phyloP scores from a whole-genome alignment of 2,329 filamentous ascomycete genomes.

The Fusarium beomiforme region DNA sequence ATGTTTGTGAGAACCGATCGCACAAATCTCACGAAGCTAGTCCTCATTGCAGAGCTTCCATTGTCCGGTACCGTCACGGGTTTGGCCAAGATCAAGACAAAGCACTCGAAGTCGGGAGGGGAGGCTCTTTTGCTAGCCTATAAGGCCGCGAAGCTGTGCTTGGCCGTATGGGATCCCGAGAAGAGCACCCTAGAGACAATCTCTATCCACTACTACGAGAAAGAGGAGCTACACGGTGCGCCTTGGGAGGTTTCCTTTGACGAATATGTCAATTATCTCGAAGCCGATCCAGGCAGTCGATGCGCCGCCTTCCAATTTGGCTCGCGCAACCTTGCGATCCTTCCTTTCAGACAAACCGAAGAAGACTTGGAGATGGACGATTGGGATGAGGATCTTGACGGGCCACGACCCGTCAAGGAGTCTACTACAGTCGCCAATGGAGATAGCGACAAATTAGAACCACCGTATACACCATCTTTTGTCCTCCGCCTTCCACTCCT shows the following conservation, averaged over 20 bases:
- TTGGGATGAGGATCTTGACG: constrained; percentile 85
- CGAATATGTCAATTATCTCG: constrained; percentile 82
- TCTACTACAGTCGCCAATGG: constrained; percentile 48
- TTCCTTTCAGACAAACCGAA: constrained; percentile 88
- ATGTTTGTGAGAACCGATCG: constrained; percentile 70
- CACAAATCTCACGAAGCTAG: constrained; percentile 77
- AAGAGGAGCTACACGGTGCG: constrained; percentile 84
- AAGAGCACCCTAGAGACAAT: constrained; percentile 83
- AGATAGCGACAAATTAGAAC: constrained; percentile 55
- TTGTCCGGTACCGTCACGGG: constrained; percentile 87
- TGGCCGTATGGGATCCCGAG: constrained; percentile 93
- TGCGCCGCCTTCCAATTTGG: constrained; percentile 97
- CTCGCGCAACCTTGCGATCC: constrained; percentile 85
- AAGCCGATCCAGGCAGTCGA: constrained; percentile 88
- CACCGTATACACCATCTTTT: constrained; percentile 90
- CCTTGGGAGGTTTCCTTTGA: constrained; percentile 83
- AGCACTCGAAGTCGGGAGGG: constrained; percentile 79
- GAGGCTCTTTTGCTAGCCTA: constrained; percentile 86
- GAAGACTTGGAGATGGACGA: constrained; percentile 93
- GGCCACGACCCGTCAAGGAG: constrained; percentile 66
- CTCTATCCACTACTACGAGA: constrained; percentile 98
- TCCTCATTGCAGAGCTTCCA: constrained; percentile 84
- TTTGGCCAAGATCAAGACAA: constrained; percentile 78
- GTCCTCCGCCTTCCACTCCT: constrained; percentile 89
- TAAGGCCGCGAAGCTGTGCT: constrained; percentile 90